Percentiles rank a stretch among this genome's conserved stretches.
phyloP scores from a whole-genome alignment of 768 basidiomycete genomes.

The Strobilomyces echinocephalus region DNA sequence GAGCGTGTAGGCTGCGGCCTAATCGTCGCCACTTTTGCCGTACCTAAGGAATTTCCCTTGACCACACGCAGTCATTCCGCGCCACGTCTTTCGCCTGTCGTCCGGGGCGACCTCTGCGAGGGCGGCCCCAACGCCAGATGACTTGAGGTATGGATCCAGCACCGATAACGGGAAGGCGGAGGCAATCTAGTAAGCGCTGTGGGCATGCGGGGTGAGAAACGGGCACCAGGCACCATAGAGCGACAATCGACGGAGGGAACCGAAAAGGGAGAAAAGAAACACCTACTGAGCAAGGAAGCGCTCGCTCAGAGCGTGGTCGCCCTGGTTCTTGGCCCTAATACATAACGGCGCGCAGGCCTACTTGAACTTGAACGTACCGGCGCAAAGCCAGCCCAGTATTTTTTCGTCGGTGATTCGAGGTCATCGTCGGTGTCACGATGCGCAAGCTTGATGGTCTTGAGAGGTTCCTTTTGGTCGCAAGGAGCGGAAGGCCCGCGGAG shows the following conservation, averaged over 20 bases:
- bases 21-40: conserved; percentile 2
- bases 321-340: conserved; percentile 56
- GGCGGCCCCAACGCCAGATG: conserved; percentile 60
- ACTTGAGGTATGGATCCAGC: conserved; percentile 56
- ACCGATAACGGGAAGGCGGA: conserved; percentile 36
- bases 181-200: conserved; percentile 55
- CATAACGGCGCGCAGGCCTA: conserved; percentile 58
- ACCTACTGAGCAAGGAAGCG: conserved; percentile 52
- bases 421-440: conserved; percentile 6
- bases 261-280: background rate
- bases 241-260: background rate
- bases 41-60: conserved; percentile 7
- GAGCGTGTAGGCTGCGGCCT: conserved; percentile 27
- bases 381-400: conserved; percentile 3
- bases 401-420: conserved; percentile 22
- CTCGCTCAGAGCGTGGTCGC: conserved; percentile 48
- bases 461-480: background rate
- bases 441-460: background rate
- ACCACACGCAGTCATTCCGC: conserved; percentile 18
- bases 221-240: background rate
- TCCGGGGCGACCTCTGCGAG: conserved; percentile 47
- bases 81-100: conserved; percentile 26
- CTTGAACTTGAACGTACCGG: conserved; percentile 40
- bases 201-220: background rate
- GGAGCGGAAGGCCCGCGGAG: too few species aligned